Conservation (phyloP, 345 rosid species). For the Brassica incana region DNA sequence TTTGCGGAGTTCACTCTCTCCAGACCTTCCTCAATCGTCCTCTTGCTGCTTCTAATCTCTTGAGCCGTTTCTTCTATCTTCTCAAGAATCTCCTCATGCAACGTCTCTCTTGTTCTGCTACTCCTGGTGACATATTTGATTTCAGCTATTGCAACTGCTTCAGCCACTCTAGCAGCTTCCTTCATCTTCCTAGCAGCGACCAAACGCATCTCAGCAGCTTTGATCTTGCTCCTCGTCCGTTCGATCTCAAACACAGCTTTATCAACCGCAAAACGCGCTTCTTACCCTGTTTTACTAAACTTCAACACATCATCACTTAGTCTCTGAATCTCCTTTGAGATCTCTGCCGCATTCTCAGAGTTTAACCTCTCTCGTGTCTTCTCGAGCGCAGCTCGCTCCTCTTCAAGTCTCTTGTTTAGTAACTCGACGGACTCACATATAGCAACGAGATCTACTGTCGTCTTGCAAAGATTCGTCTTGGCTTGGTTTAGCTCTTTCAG, state of each 20-base stretch:
- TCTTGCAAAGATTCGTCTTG: constrained; percentile 70
- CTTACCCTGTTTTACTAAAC: constrained; percentile 65
- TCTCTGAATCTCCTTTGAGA: constrained; percentile 68
- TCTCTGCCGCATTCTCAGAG: constrained; percentile 37
- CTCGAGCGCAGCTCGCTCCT: constrained; percentile 60
- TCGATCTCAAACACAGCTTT: constrained; percentile 68
- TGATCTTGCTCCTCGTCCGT: constrained; percentile 59
- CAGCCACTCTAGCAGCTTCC: constrained; percentile 87
- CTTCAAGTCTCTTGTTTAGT: constrained; percentile 72
- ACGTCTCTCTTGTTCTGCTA: constrained; percentile 15
- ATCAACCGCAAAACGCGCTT: constrained; percentile 56
- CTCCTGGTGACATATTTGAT: constrained; percentile 54
- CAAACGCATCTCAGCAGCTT: constrained; percentile 72
- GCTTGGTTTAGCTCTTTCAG: constrained; percentile 78
- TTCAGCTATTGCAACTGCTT: constrained; percentile 77
- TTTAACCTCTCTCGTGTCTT: constrained; percentile 66
- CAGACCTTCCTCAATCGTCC: constrained; percentile 53
- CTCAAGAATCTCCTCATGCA: constrained; percentile 53
- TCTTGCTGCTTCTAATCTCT: constrained; percentile 72
- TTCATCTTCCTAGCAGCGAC: constrained; percentile 84
- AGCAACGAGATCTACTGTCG: constrained; percentile 72
- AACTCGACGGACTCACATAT: constrained; percentile 69
- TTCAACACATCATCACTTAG: constrained; percentile 69
- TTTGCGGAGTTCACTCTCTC: constrained; percentile 48
- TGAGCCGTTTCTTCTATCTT: constrained; percentile 67